Evolutionary conservation across 2,329 filamentous ascomycete species (phyloP).

Genomic region (Calycina herbarum): DNA sequence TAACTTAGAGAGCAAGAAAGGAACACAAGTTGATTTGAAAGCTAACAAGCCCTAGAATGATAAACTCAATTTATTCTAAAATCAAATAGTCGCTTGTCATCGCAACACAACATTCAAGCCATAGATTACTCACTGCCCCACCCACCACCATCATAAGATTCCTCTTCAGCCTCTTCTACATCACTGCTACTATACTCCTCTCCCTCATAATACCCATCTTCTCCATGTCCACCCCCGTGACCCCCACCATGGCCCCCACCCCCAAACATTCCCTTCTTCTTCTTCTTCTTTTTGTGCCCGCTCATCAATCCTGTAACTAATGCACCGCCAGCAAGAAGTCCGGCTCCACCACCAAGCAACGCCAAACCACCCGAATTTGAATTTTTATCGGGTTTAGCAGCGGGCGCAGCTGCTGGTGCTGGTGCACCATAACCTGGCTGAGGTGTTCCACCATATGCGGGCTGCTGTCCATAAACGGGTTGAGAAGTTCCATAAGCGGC

Average conservation of each 20-base stretch:
- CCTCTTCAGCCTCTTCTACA: neutral
- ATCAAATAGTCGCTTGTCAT: too few species aligned
- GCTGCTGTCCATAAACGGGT: neutral
- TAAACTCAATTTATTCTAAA: too few species aligned
- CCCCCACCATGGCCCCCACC: neutral
- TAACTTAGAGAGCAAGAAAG: too few species aligned
- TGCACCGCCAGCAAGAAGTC: constrained; percentile 9
- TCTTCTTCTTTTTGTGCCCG: constrained; percentile 5
- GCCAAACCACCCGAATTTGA: neutral
- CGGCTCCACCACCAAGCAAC: constrained; percentile 10
- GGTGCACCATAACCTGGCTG: neutral
- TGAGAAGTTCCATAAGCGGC: neutral
- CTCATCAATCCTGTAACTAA: constrained; percentile 7
- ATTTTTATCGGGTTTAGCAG: constrained; percentile 3
- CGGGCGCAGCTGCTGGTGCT: neutral
- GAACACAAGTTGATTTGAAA: too few species aligned
- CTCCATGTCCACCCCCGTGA: neutral
- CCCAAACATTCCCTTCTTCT: neutral
- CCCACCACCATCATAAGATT: neutral
- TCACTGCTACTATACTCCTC: constrained; percentile 3
- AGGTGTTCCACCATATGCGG: neutral
- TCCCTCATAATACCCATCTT: constrained; percentile 4
- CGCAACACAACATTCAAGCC: too few species aligned
- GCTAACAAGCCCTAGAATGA: too few species aligned
- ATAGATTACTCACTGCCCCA: neutral